Evolutionary conservation across 192 early-diverging fungal genomes (phyloP), one percentile per base, ranked within the genome.

Genomic region (Mortierella alpina): DNA sequence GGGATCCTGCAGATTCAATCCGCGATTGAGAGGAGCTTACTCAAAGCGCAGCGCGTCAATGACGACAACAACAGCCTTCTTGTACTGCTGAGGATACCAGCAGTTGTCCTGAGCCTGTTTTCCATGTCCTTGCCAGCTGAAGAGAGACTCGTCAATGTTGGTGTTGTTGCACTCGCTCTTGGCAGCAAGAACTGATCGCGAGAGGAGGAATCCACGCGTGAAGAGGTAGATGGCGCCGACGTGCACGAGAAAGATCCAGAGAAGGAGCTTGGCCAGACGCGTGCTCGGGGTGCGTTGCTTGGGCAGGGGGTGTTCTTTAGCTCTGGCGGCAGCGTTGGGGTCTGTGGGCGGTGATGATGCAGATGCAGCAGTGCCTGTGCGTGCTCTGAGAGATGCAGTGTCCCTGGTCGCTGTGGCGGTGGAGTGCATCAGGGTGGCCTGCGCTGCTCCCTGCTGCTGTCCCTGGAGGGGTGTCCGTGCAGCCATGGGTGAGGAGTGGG

Each of bases 41-140:
- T 95, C 91, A 61, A 90, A 88, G 18, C 94, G 90, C 61, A 94
- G 64, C 1, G 93, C 93, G 70, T 95, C 94, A 66, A 95, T 87
- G 7, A 95, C 64, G 7, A 95, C 82, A 4, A 94, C 63, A 7
- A 95, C 81, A 2, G 86, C 80, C 57, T 87, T 84, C 66, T 89
- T 82, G 82, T 87, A 92, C 39, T 86, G 86, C 45, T 85, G 81
- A 22, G 79, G 68, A 47, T 80, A 70, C 83, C 86, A 86, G 68
- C 86, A 84, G 60, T 59, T 60, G 39, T 63, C n/a, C 55, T 41
- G 31, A n/a, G 31, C 23, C 5, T 66, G 63, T 13, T 31, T 31
- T 31, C 49, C 63, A 5, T 51, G 31, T 42, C 69, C 63, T 12
- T 41, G 18, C 40, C 22, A 60, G 18, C 23, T 46, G 39, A 46